Base-by-base conservation (phyloP, 305 asterid species). In the Ilex paraguariensis region DNA sequence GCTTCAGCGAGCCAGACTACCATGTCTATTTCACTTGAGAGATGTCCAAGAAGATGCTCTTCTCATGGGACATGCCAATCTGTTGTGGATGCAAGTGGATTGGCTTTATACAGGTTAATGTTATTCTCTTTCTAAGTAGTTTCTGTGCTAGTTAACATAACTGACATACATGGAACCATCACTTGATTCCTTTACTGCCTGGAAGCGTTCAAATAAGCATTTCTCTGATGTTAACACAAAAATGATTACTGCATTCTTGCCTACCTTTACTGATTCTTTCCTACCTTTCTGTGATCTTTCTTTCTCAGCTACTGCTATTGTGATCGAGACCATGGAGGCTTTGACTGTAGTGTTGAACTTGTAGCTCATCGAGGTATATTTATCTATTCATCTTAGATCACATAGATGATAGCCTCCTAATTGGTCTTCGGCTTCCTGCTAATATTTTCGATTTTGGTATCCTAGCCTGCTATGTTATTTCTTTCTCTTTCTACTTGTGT, bases 251-350 rank as follows among this genome's bases (percentile, higher is more conserved):
- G 42, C 42, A 36, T 36, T 36, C 7, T 36, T 36, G 42, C 7
- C 42, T 36, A 36, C 42, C 42, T 36, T 36, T 36, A 36, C 42
- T 3, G 6, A 36, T 36, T 36, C 42, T 36, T 36, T 36, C 42
- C 42, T 36, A 8, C 28, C 21, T 17, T 58, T 45, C 67, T n/a
- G 61, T 31, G 31, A 40, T 65, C 32, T 72, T 36, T 70, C 54
- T 54, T 65, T 30, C 32, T 67, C 88, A 94, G 99, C 78, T 94
- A 63, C 76, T 94, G 99, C 67, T 67, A 70, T 63, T 94, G 99
- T 73, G 96, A 85, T 77, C 77, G 92, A 64, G 73, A 80, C 81
- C 92, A 88, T 56, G 99, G 99, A 70, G 99, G 99, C 66, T 88
- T 94, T 61, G 99, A 94, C 79, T 90, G 97, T 75, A 75, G 95